These are phyloP conservation scores for Arachis monticola DNA, from an alignment of 331 rosid genomes.

Conservation along the genomic window DNA sequence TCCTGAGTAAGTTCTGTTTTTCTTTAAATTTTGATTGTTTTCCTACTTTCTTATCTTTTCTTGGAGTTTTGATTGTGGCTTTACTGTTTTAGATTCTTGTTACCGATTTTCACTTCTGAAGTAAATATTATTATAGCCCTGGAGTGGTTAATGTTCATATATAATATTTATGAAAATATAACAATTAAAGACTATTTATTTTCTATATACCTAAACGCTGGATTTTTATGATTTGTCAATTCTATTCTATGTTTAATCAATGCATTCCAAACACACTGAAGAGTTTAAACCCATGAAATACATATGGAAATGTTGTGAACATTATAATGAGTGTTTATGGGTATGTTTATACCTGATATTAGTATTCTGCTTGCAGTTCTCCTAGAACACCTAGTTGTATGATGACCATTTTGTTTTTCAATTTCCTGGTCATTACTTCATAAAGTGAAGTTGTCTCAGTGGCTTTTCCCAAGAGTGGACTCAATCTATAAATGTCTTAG, in stretches of 20 bases:
- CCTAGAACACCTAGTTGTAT: background rate
- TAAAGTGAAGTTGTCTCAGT: background rate
- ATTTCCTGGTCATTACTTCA: background rate
- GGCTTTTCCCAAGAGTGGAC: background rate
- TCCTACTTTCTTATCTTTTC: slow-evolving; percentile 14
- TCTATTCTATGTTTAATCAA: too few relatives aligned
- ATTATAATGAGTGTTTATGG: background rate
- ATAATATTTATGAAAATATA: background rate
- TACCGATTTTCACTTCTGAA: slow-evolving; percentile 8
- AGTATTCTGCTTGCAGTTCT: slow-evolving; percentile 1
- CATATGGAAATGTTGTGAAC: background rate
- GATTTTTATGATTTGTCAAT: slow-evolving; percentile 11
- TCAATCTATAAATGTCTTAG: background rate
- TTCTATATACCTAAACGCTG: slow-evolving; percentile 1
- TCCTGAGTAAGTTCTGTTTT: slow-evolving; percentile 65
- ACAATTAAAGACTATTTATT: background rate
- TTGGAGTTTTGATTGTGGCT: background rate
- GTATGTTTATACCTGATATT: background rate
- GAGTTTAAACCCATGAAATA: slow-evolving; percentile 10
- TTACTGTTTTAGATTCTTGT: background rate
- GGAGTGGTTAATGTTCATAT: slow-evolving; percentile 2
- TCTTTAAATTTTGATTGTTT: slow-evolving; percentile 16
- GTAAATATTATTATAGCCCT: slow-evolving; percentile 16
- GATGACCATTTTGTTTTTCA: background rate
- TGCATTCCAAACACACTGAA: too few relatives aligned